Percentiles rank a stretch among this genome's conserved stretches.
Conservation (phyloP, 2,329 filamentous ascomycete genomes). For the Gyromitra esculenta region DNA sequence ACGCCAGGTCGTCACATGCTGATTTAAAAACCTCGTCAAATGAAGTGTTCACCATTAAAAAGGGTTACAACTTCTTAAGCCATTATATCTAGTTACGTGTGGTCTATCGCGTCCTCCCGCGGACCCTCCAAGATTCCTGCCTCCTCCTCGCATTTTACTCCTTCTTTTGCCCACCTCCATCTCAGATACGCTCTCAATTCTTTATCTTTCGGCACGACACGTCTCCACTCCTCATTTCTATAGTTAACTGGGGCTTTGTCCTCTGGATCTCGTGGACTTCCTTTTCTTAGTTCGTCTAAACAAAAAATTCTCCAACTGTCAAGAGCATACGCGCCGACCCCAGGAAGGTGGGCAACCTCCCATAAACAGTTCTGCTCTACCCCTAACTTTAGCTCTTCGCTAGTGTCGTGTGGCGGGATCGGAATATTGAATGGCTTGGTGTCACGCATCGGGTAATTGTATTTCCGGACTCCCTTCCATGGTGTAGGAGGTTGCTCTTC, state of each 20-base stretch:
- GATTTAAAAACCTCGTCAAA: too few relatives aligned
- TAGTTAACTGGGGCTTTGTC: constrained; percentile 59
- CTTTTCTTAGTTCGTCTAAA: constrained; percentile 77
- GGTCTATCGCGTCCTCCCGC: background rate
- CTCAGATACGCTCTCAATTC: constrained; percentile 85
- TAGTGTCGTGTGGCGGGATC: background rate
- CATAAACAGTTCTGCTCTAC: constrained; percentile 68
- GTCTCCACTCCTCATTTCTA: constrained; percentile 78
- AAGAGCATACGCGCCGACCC: constrained; percentile 78
- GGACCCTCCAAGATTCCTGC: constrained; percentile 7
- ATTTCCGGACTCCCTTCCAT: constrained; percentile 65
- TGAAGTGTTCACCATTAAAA: too few relatives aligned
- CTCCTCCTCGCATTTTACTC: constrained; percentile 72
- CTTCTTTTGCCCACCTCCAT: constrained; percentile 92
- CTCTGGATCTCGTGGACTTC: constrained; percentile 58
- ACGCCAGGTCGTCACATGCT: too few relatives aligned
- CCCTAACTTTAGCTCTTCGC: constrained; percentile 56
- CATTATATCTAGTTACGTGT: background rate
- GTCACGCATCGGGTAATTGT: constrained; percentile 47
- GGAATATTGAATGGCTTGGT: constrained; percentile 44
- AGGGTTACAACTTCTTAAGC: background rate
- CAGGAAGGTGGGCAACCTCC: constrained; percentile 87
- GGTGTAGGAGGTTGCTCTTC: constrained; percentile 70
- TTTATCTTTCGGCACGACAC: constrained; percentile 83
- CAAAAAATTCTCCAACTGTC: constrained; percentile 97